These are phyloP conservation scores for Fragaria iinumae DNA, from an alignment of 306 rosid genomes.

Conservation along the genomic window DNA sequence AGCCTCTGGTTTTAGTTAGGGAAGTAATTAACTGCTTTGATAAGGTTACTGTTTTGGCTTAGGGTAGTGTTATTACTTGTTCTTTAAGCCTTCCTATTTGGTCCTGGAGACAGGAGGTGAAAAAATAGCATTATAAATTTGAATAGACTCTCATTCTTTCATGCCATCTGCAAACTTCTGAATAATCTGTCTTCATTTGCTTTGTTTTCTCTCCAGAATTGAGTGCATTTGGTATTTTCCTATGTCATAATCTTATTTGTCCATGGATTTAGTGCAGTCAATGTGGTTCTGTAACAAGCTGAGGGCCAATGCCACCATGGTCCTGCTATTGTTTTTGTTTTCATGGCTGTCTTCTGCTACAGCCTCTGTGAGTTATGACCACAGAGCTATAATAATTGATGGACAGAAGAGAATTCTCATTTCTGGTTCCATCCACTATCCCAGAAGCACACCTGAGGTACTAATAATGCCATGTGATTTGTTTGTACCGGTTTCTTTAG, in stretches of 20 bases:
- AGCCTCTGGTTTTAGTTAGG: not conserved
- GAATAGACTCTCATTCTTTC: not conserved
- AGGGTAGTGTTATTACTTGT: not conserved
- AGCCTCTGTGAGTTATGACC: conserved; percentile 71
- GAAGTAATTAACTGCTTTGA: not conserved
- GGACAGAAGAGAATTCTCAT: conserved; percentile 69
- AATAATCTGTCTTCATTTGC: not conserved
- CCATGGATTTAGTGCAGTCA: conserved; percentile 10
- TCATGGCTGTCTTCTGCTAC: conserved; percentile 42
- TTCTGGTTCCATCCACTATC: conserved; percentile 96
- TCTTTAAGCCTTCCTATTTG: not conserved
- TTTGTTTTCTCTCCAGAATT: not conserved
- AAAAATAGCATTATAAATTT: not conserved
- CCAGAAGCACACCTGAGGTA: conserved; percentile 97
- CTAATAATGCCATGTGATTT: conserved; percentile 23
- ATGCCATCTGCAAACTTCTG: not conserved
- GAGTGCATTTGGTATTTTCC: not conserved
- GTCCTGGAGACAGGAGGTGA: not conserved
- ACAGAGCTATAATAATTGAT: conserved; percentile 62
- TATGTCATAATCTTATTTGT: not conserved
- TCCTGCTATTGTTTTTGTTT: conserved; percentile 22
- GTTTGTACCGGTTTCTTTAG: not conserved
- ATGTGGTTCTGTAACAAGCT: conserved; percentile 36
- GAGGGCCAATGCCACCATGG: conserved; percentile 1
- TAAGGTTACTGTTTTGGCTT: not conserved